These are phyloP conservation scores for Suillus sp. DNA, from an alignment of 768 basidiomycete species.

Conservation along the genomic window DNA sequence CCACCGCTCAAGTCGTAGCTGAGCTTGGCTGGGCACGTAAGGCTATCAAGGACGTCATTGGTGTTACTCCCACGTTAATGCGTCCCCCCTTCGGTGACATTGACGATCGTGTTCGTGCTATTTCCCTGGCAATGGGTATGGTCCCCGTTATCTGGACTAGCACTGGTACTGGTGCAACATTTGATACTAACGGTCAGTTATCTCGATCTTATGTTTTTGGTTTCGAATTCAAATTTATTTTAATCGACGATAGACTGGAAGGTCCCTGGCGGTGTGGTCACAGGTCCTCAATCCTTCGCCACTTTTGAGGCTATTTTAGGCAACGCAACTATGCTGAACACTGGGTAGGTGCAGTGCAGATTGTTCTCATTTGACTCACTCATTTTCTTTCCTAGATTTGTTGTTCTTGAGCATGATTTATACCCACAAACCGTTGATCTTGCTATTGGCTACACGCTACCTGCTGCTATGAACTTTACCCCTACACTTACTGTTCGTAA, in stretches of 20 bases:
- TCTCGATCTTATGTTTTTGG: neutral
- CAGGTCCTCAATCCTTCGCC: constrained; percentile 62
- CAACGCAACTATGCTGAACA: constrained; percentile 60
- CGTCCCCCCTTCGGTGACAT: constrained; percentile 85
- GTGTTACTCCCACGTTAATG: constrained; percentile 78
- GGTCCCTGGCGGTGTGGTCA: constrained; percentile 75
- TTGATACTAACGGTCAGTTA: constrained; percentile 70
- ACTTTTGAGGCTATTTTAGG: constrained; percentile 76
- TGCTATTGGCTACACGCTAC: constrained; percentile 84
- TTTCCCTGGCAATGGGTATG: constrained; percentile 89
- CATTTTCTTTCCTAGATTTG: constrained; percentile 54
- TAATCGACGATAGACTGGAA: constrained; percentile 66
- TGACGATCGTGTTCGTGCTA: constrained; percentile 92
- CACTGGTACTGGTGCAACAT: constrained; percentile 51
- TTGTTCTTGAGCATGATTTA: constrained; percentile 88
- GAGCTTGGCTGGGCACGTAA: constrained; percentile 93
- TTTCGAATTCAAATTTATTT: constrained; percentile 1
- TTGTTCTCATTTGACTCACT: neutral
- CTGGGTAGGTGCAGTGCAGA: constrained; percentile 46
- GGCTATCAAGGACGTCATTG: constrained; percentile 74
- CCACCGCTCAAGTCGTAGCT: constrained; percentile 85
- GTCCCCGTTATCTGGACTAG: constrained; percentile 90
- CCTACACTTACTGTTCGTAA: constrained; percentile 63
- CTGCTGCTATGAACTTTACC: constrained; percentile 66
- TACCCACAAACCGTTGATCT: constrained; percentile 86